Evolutionary conservation across 2,329 filamentous ascomycete species (phyloP).

Genomic region (Fusarium hostae): DNA sequence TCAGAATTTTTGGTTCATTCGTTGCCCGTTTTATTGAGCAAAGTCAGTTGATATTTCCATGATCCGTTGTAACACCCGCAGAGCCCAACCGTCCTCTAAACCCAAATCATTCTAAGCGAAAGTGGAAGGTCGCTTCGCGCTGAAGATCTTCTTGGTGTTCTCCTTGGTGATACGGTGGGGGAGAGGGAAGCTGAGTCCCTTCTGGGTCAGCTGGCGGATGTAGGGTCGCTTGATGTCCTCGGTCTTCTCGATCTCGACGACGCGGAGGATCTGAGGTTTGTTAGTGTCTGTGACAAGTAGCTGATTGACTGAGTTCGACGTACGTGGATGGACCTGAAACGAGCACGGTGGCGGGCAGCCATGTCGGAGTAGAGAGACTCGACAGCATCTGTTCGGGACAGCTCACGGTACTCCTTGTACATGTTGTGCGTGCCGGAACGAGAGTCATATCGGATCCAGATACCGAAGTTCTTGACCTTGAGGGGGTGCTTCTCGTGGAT

Average conservation of each 20-base stretch:
- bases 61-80: conserved; percentile 71
- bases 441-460: conserved; percentile 99
- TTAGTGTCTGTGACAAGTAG: conserved; percentile 5
- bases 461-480: conserved; percentile 99
- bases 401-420: conserved; percentile 99
- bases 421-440: conserved; percentile 99
- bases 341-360: conserved; percentile 95
- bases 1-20: conserved; percentile 56
- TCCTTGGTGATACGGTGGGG: conserved; percentile 93
- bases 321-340: conserved; percentile 99
- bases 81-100: conserved; percentile 63
- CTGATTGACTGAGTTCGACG: conserved; percentile 52
- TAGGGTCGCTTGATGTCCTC: conserved; percentile 97
- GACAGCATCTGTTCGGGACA: conserved; percentile 94
- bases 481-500: conserved; percentile 98
- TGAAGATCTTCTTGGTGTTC: conserved; percentile 89
- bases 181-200: conserved; percentile 97
- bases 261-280: conserved; percentile 84
- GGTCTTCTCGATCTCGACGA: conserved; percentile 95
- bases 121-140: conserved; percentile 91
- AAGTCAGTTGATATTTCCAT: conserved; percentile 69
- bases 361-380: conserved; percentile 99
- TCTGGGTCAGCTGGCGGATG: conserved; percentile 97
- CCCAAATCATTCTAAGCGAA: conserved; percentile 84
- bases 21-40: conserved; percentile 62